Evolutionary conservation across 2,329 filamentous ascomycete species (phyloP), one percentile per base, ranked within the genome.

Genomic region (Aspergillus neotritici): DNA sequence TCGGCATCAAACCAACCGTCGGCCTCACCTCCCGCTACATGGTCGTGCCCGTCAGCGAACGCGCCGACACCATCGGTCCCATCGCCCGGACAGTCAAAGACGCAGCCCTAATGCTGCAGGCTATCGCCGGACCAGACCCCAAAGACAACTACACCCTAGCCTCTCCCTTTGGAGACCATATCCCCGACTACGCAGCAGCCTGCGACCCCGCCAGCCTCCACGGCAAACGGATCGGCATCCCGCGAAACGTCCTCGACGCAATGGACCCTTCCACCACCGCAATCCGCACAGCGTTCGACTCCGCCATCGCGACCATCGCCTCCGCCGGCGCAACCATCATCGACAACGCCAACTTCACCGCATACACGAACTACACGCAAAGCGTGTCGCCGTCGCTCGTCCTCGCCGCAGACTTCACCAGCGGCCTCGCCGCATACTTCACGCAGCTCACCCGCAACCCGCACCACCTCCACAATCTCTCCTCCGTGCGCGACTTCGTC

Each of bases 1-100:
- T 84, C 0, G 83, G 80, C 2, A 80, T 87, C 58, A 83, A 82
- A 57, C 80, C 82, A 1, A 83, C 80, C 0, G 78, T 84, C 1
- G 83, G 82, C 0, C 67, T 86, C 3, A 84, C 77, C 0, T 81
- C 78, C 1, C 68, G 62, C 4, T 51, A 58, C 32, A 68, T 83
- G 4, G 82, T 86, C 1, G 77, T 87, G 9, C 84, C 84, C 0
- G 79, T 87, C 45, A 75, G 70, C 21, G 67, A 77, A 49, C 75
- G 72, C 43, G 75, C 77, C 52, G 76, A 80, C 48, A 77, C 75
- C 1, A 66, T 79, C 8, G 78, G 77, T 0, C 77, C 78, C 0
- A 77, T 81, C 70, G 71, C 77, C 2, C 68, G 76, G 33, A 77
- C 76, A 0, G 77, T 81, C 31, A 78, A 75, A 51, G 78, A 80